Conservation (phyloP, 1,284 basidiomycete species). For the Ustilago shanxiensis region DNA sequence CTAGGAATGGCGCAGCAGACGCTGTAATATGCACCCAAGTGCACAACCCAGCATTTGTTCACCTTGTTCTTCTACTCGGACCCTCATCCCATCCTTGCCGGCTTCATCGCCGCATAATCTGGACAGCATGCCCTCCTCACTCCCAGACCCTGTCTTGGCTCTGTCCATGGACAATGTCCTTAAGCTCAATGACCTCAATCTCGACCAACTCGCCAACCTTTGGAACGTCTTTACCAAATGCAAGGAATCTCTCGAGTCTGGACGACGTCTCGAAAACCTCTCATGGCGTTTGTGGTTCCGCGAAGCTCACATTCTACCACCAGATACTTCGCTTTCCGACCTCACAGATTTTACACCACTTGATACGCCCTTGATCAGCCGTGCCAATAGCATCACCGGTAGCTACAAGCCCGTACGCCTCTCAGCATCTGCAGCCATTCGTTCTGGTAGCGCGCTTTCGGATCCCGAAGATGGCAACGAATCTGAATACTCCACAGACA, state of each 20-base stretch:
- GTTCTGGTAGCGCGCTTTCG: constrained; percentile 37
- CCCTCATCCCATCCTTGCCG: constrained; percentile 3
- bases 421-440: constrained; percentile 15
- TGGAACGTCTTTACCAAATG: constrained; percentile 82
- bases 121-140: constrained; percentile 43
- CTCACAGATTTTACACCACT: constrained; percentile 57
- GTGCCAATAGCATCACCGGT: constrained; percentile 53
- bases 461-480: constrained; percentile 54
- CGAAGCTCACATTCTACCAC: constrained; percentile 71
- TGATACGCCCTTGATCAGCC: constrained; percentile 55
- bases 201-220: constrained; percentile 61
- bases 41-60: constrained; percentile 9
- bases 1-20: constrained; percentile 32
- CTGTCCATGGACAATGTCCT: constrained; percentile 59
- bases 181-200: constrained; percentile 54
- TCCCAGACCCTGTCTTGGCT: constrained; percentile 60
- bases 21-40: constrained; percentile 44
- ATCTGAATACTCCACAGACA: constrained; percentile 44
- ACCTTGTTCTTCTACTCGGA: constrained; percentile 8
- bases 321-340: constrained; percentile 58
- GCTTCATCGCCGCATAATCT: constrained; percentile 11
- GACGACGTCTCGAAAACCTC: constrained; percentile 83
- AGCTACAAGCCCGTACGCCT: constrained; percentile 43
- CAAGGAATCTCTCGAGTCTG: constrained; percentile 81
- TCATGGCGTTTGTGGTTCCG: constrained; percentile 87